Percentiles rank a stretch among this genome's conserved stretches.
Conservation (phyloP, 202 grass and related monocot species). For the Musa balbisiana region DNA sequence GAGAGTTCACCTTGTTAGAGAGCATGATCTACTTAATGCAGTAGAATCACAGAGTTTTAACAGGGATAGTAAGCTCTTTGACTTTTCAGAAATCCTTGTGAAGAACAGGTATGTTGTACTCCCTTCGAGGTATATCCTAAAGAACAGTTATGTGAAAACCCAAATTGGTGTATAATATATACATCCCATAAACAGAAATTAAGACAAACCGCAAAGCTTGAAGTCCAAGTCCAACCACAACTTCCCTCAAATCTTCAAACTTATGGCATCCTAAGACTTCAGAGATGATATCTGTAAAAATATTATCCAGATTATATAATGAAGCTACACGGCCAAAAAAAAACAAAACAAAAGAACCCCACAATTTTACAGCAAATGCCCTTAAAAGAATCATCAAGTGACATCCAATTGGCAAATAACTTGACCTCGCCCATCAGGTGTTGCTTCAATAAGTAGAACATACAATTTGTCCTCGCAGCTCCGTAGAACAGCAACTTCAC, state of each 20-base stretch:
- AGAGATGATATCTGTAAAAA: constrained; percentile 34
- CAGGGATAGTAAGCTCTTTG: constrained; percentile 56
- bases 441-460: constrained; percentile 46
- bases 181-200: constrained; percentile 5
- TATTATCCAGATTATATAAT: constrained; percentile 4
- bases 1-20: constrained; percentile 55
- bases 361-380: neutral
- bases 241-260: constrained; percentile 52
- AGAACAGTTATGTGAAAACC: constrained; percentile 24
- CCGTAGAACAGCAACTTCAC: constrained; percentile 65
- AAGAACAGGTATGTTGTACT: constrained; percentile 66
- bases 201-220: constrained; percentile 61
- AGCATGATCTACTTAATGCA: constrained; percentile 30
- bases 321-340: constrained; percentile 10
- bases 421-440: constrained; percentile 50
- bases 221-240: constrained; percentile 73
- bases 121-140: constrained; percentile 58
- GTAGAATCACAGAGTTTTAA: constrained; percentile 40
- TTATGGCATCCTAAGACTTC: constrained; percentile 63
- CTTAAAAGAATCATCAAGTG: constrained; percentile 5
- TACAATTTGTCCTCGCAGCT: constrained; percentile 78
- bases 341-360: constrained; percentile 13
- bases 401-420: constrained; percentile 10
- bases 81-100: constrained; percentile 51
- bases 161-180: constrained; percentile 3